These are phyloP conservation scores for Pseudogymnoascus sp. DNA, from an alignment of 2,329 filamentous ascomycete genomes.

Conservation along the genomic window DNA sequence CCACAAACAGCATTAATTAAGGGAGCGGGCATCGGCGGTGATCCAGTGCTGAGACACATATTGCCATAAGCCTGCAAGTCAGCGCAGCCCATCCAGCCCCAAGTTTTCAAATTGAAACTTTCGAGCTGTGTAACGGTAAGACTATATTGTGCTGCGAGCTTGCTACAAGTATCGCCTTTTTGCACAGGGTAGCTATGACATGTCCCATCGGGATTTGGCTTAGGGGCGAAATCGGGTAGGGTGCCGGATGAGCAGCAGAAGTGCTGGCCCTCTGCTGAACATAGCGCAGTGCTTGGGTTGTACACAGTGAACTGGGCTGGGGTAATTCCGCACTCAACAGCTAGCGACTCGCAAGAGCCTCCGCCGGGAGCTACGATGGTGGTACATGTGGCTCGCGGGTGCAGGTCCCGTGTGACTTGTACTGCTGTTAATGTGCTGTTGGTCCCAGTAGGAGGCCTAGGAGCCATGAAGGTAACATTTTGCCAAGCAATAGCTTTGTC, in stretches of 20 bases:
- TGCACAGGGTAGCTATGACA: slow-evolving; percentile 34
- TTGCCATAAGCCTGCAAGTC: slow-evolving; percentile 27
- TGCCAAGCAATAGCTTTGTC: background rate
- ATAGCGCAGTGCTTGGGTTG: slow-evolving; percentile 30
- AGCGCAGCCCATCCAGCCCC: slow-evolving; percentile 38
- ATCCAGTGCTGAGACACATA: slow-evolving; percentile 38
- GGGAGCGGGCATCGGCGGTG: slow-evolving; percentile 36
- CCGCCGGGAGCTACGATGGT: slow-evolving; percentile 31
- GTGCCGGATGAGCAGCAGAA: slow-evolving; percentile 32
- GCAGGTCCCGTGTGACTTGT: slow-evolving; percentile 6
- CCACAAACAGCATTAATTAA: slow-evolving; percentile 39
- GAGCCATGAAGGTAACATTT: background rate
- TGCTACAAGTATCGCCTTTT: slow-evolving; percentile 31
- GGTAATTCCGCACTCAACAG: slow-evolving; percentile 36
- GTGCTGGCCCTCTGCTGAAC: slow-evolving; percentile 26
- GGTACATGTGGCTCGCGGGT: slow-evolving; percentile 25
- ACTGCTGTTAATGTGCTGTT: background rate
- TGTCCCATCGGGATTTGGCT: slow-evolving; percentile 30
- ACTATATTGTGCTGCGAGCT: slow-evolving; percentile 29
- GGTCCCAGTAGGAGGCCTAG: background rate
- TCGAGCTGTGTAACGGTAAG: slow-evolving; percentile 33
- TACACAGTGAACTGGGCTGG: slow-evolving; percentile 34
- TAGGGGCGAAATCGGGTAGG: slow-evolving; percentile 31
- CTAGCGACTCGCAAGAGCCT: slow-evolving; percentile 36
- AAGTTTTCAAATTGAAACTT: slow-evolving; percentile 37